Evolutionary conservation across 768 basidiomycete species (phyloP), one percentile per base, ranked within the genome.

Genomic region (Multifurca ochricompacta): DNA sequence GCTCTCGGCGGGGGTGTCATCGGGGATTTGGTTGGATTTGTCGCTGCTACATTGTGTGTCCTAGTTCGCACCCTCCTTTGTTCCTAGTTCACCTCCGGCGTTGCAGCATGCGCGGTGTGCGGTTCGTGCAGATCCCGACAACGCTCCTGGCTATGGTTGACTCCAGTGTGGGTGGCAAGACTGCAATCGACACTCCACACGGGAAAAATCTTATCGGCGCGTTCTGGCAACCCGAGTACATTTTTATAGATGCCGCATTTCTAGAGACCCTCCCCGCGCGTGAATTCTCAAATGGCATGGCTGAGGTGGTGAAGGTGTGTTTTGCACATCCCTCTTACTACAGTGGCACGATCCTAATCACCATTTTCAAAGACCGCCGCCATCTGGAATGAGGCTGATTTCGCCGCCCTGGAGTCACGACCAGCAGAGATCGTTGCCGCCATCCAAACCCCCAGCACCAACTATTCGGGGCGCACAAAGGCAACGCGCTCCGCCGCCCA

Each of bases 281-380:
- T 50, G 96, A 98, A 68, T 91, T 98, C 58, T 88, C 91, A n/a
- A 98, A 98, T 64, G 95, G 96, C 34, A 95, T 99, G 87, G 95
- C 96, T 0, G 95, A 99, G 68, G 87, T 97, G 3, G 84, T 98
- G 66, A 99, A 99, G 81, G 93, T 91, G 52, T 36, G 28, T 41
- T 47, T 31, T 31, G n/a, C 28, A 18, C 57, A 35, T 7, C n/a
- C 23, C 16, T 25, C 23, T 27, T 28, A 8, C 44, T 37, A 14
- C 16, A 13, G 5, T 14, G 16, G 4, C 23, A 25, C 42, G 36
- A 3, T 28, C 19, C 47, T 32, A 10, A 23, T 32, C 11, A 6
- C 3, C 36, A 21, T 19, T 14, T 48, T 6, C 49, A 56, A 66
- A 95, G 95, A 99, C 96, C 23, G 95, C 96, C 5, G 96, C 94